Evolutionary conservation across 495 filamentous ascomycete species (phyloP), one percentile per base, ranked within the genome.

Genomic region (Penicillium chermesinum): DNA sequence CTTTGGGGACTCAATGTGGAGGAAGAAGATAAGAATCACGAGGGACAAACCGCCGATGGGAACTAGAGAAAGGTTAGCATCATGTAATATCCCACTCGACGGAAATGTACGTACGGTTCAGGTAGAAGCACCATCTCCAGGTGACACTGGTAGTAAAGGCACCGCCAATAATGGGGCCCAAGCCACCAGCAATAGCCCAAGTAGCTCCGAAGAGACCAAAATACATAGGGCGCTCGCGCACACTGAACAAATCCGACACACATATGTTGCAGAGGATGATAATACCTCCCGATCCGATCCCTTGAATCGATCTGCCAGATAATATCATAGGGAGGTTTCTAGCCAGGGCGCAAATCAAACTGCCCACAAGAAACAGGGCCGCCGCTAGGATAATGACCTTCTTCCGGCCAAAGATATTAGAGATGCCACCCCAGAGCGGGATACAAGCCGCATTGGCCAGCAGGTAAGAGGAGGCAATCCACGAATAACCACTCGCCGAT

Each of bases 371-470:
- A 71, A 95, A 96, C 18, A 88, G 62, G 17, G 73, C 66, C 34
- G 84, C 87, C 30, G 88, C 86, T 1, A 83, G 44, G 8, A 96
- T 68, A 38, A 95, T 71, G 41, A 93, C 84, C 2, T 78, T 81
- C 58, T 94, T 96, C 18, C 89, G 79, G 1, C 89, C 89, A 76
- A 82, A 94, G 47, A 95, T 91, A 58, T 95, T 89, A 53, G 79
- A 84, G 32, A 91, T 65, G 60, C 89, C 89, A n/a, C 86, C 88
- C 87, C 88, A 91, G 44, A 82, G 71, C 0, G 87, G 86, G 17
- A 82, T 81, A 20, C 79, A 78, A 2, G 87, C 80, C 1, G 83
- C 74, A 60, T 80, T 83, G 14, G 82, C 83, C 7, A 93, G 76
- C 15, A 85, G 71, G 56, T 84, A 88, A 8, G 82, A 81, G 15